Conservation (phyloP, 768 basidiomycete species). For the Podaxis sp. region DNA sequence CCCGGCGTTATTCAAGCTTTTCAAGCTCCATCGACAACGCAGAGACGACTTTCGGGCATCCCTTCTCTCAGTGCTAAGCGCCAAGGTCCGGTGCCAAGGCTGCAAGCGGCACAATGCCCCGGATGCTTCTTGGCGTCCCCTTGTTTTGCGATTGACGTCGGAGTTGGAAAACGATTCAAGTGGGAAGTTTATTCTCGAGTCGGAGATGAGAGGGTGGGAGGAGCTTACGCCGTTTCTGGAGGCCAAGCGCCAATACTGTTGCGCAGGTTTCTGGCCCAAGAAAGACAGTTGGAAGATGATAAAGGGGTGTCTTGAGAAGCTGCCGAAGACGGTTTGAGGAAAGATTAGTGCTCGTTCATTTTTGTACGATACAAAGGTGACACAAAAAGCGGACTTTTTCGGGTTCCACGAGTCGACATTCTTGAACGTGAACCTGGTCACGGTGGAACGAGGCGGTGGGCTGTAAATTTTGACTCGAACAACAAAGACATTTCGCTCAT, state of each 20-base stretch:
- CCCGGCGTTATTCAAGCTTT: slow-evolving; percentile 33
- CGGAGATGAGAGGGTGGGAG: slow-evolving; percentile 45
- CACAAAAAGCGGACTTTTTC: not conserved
- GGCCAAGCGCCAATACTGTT: slow-evolving; percentile 35
- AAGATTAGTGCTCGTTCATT: not conserved
- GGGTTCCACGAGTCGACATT: not conserved
- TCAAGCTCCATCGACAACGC: slow-evolving; percentile 41
- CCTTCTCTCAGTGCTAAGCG: too few relatives aligned
- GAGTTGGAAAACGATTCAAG: slow-evolving; percentile 33
- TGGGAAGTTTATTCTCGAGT: slow-evolving; percentile 35
- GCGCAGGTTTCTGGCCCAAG: slow-evolving; percentile 35
- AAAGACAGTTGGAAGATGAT: slow-evolving; percentile 32
- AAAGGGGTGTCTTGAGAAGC: slow-evolving; percentile 27
- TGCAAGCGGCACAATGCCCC: too few relatives aligned
- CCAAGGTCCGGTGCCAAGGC: too few relatives aligned
- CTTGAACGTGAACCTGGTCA: too few relatives aligned
- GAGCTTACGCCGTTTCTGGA: slow-evolving; percentile 41
- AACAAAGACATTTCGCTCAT: too few relatives aligned
- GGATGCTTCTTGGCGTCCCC: too few relatives aligned
- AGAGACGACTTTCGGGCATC: slow-evolving; percentile 23
- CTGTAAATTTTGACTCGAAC: too few relatives aligned
- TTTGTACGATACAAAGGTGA: not conserved
- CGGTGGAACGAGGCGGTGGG: too few relatives aligned
- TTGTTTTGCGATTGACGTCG: slow-evolving; percentile 29
- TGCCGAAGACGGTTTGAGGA: slow-evolving; percentile 20